Evolutionary conservation across 305 asterid genomes (phyloP).

Genomic region (Fraxinus velutina): DNA sequence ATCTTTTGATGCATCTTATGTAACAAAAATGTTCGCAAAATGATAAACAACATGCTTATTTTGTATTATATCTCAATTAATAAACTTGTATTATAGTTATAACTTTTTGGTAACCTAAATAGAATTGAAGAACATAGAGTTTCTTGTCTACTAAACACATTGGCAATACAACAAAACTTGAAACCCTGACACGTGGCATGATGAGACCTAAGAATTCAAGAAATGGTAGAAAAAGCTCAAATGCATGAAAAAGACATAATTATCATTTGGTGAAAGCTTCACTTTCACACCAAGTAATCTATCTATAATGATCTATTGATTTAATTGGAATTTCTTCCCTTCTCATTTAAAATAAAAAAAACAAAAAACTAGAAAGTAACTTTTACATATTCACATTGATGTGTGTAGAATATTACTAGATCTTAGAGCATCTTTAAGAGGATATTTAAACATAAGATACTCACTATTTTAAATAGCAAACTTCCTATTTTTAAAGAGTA

Average conservation of each 20-base stretch:
- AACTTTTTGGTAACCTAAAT: constrained; percentile 22
- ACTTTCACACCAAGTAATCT: constrained; percentile 28
- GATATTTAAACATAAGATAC: no score
- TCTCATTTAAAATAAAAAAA: background rate
- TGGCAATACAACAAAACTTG: constrained; percentile 11
- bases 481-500: no score
- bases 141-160: background rate
- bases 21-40: background rate
- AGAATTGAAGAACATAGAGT: background rate
- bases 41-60: background rate
- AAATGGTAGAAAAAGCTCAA: background rate
- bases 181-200: constrained; percentile 19
- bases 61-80: background rate
- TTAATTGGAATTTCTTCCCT: background rate
- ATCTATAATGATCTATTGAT: constrained; percentile 14
- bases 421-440: no score
- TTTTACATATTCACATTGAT: background rate
- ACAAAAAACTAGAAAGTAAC: background rate
- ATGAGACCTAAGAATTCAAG: constrained; percentile 19
- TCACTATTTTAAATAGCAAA: no score
- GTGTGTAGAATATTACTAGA: background rate
- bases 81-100: constrained; percentile 2
- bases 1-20: background rate
- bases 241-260: constrained; percentile 11
- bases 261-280: constrained; percentile 27